These are phyloP conservation scores for Sparassis latifolia DNA, from an alignment of 1,284 basidiomycete genomes.

Conservation along the genomic window DNA sequence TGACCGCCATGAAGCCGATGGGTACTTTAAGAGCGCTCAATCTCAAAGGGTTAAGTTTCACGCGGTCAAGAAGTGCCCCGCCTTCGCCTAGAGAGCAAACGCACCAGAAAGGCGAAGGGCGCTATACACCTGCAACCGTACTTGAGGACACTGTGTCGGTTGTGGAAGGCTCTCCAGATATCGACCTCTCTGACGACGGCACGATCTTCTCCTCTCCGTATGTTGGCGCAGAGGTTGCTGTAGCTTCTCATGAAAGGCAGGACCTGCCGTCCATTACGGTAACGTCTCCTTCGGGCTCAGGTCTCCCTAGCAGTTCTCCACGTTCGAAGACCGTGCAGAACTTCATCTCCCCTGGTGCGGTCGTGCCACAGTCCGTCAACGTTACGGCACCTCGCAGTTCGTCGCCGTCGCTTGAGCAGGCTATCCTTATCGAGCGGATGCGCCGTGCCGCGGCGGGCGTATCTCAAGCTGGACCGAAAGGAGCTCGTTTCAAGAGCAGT, in stretches of 20 bases:
- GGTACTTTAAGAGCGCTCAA: slow-evolving; percentile 15
- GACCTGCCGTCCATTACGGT: too few relatives aligned
- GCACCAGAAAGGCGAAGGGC: slow-evolving; percentile 6
- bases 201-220: too few relatives aligned
- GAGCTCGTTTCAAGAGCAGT: slow-evolving; percentile 65
- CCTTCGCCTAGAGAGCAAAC: slow-evolving; percentile 34
- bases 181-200: not conserved
- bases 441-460: slow-evolving; percentile 29
- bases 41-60: slow-evolving; percentile 19
- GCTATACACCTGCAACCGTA: slow-evolving; percentile 7
- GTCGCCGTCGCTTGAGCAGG: slow-evolving; percentile 50
- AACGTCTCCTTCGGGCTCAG: too few relatives aligned
- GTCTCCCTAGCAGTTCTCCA: not conserved
- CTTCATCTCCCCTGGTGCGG: not conserved
- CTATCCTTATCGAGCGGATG: slow-evolving; percentile 53
- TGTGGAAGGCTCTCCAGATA: not conserved
- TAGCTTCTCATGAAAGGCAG: too few relatives aligned
- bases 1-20: slow-evolving; percentile 31
- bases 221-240: too few relatives aligned
- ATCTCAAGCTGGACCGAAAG: slow-evolving; percentile 31
- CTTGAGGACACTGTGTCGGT: slow-evolving; percentile 3
- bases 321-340: not conserved
- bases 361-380: slow-evolving; percentile 8
- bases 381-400: slow-evolving; percentile 31
- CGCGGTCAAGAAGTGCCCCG: slow-evolving; percentile 51